Conservation (phyloP, 768 basidiomycete species). For the Rhodotorula babjevae region DNA sequence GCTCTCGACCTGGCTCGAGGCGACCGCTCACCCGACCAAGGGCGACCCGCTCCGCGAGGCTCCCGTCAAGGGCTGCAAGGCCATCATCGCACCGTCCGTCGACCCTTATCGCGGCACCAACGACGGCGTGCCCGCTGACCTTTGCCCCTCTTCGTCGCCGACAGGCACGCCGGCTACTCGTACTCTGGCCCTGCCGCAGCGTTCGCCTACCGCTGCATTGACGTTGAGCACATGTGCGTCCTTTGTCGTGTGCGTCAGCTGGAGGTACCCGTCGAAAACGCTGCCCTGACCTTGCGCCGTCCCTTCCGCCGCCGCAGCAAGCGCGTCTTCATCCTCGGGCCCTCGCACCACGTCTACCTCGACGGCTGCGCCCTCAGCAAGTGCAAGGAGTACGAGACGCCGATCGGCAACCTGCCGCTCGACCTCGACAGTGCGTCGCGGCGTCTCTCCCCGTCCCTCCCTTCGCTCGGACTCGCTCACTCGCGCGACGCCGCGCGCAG, state of each 20-base stretch:
- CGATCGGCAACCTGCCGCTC: slow-evolving; percentile 72
- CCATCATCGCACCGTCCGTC: slow-evolving; percentile 90
- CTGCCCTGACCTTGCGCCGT: too few relatives aligned
- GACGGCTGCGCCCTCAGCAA: slow-evolving; percentile 77
- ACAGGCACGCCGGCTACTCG: slow-evolving; percentile 88
- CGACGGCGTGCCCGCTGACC: slow-evolving; percentile 44
- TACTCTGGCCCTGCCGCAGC: slow-evolving; percentile 92
- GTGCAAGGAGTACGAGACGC: slow-evolving; percentile 76
- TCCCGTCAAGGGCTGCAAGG: slow-evolving; percentile 67
- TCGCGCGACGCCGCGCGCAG: slow-evolving; percentile 48
- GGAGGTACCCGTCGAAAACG: too few relatives aligned
- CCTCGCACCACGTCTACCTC: slow-evolving; percentile 87
- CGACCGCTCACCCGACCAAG: slow-evolving; percentile 50
- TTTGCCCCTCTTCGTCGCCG: neutral
- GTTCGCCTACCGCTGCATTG: slow-evolving; percentile 90
- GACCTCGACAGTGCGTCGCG: slow-evolving; percentile 65
- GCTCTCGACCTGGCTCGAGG: slow-evolving; percentile 60
- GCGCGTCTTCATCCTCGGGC: slow-evolving; percentile 88
- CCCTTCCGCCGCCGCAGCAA: slow-evolving; percentile 54
- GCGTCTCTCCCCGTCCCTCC: neutral
- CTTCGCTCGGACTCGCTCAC: neutral
- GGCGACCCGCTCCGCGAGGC: slow-evolving; percentile 12
- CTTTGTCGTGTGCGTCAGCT: too few relatives aligned
- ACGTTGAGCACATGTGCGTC: slow-evolving; percentile 67
- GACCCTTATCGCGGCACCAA: neutral